phyloP scores from a whole-genome alignment of 352 stramenopile species.

The Elongisporangium undulatum region DNA sequence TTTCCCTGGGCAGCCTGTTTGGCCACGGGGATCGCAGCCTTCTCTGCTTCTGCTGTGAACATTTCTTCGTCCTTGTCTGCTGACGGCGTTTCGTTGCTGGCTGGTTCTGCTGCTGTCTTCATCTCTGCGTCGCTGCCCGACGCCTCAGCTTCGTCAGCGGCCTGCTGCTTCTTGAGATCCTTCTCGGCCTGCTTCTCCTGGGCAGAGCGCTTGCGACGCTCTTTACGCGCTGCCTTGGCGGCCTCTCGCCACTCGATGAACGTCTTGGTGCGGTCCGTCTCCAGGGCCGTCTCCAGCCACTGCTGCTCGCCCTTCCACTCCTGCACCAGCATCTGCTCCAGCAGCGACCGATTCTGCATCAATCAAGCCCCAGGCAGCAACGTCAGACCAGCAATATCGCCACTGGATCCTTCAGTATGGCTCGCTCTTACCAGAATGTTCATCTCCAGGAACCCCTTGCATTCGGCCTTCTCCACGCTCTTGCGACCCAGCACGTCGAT shows the following conservation, averaged over 20 bases:
- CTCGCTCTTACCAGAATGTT: conserved; percentile 57
- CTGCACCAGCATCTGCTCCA: conserved; percentile 63
- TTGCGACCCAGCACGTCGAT: conserved; percentile 68
- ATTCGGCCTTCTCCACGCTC: conserved; percentile 22
- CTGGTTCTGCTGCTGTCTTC: background rate
- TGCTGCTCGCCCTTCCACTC: conserved; percentile 57
- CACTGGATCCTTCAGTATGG: background rate
- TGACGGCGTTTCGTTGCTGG: background rate
- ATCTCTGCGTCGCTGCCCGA: background rate
- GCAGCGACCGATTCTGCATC: conserved; percentile 32
- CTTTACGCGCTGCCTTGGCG: conserved; percentile 51
- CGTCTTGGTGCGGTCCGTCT: conserved; percentile 46
- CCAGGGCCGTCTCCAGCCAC: conserved; percentile 52
- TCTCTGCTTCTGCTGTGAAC: background rate
- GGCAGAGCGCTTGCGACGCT: conserved; percentile 53
- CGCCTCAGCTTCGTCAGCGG: conserved; percentile 2
- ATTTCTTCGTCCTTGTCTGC: background rate
- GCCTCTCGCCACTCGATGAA: conserved; percentile 65
- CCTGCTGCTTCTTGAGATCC: conserved; percentile 29
- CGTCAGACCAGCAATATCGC: background rate
- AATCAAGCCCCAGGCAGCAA: conserved; percentile 1
- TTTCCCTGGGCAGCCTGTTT: background rate
- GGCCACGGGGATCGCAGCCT: background rate
- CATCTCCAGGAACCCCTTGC: conserved; percentile 79
- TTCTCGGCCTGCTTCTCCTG: conserved; percentile 39